Percentiles rank a stretch among this genome's conserved stretches.
These are phyloP conservation scores for Ceratobasidium sp. DNA, from an alignment of 1,284 basidiomycete species.

Conservation along the genomic window DNA sequence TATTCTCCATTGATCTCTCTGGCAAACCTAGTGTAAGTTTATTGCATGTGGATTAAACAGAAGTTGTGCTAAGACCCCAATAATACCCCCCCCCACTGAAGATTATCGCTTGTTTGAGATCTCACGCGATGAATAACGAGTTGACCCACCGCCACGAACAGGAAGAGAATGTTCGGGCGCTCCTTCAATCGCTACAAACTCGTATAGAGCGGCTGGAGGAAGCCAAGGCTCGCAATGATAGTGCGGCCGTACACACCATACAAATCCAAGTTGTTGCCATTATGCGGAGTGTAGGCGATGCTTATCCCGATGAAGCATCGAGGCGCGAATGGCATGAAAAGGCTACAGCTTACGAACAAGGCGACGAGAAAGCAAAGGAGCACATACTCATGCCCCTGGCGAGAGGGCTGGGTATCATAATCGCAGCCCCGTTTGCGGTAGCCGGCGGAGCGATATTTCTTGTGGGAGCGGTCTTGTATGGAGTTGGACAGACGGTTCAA, in stretches of 20 bases:
- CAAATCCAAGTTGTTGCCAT: not conserved
- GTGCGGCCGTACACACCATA: not conserved
- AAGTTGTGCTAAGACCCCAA: no score
- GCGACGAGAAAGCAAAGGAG: not conserved
- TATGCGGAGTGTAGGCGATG: conserved; percentile 29
- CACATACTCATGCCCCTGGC: conserved; percentile 16
- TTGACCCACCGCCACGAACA: no score
- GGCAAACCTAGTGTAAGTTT: no score
- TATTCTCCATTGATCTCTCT: no score
- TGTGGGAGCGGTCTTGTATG: conserved; percentile 26
- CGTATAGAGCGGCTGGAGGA: not conserved
- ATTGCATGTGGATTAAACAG: no score
- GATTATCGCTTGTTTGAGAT: no score
- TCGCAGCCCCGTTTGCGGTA: conserved; percentile 19
- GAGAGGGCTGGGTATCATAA: conserved; percentile 22
- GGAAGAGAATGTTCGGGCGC: conserved; percentile 1
- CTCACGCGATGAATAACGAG: no score
- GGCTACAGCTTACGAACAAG: not conserved
- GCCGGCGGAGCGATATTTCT: conserved; percentile 28
- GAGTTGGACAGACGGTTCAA: conserved; percentile 18
- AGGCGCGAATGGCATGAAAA: conserved; percentile 4
- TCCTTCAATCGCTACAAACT: conserved; percentile 4
- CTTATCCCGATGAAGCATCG: conserved; percentile 14
- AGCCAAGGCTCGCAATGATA: not conserved
- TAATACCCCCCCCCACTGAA: no score